Evolutionary conservation across 345 rosid genomes (phyloP), one percentile per base, ranked within the genome.

Genomic region (Dimocarpus longan): DNA sequence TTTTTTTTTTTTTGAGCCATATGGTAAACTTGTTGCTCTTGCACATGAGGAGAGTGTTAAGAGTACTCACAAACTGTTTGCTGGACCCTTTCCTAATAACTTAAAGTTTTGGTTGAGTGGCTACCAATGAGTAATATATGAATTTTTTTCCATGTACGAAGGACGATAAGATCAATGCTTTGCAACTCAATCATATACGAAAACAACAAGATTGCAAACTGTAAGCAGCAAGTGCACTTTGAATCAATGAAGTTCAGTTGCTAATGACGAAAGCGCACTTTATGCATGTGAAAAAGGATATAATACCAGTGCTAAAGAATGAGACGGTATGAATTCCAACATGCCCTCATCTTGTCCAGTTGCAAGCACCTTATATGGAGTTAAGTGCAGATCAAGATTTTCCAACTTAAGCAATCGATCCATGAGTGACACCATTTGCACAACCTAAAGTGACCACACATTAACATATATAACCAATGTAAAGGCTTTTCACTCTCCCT

Each of bases 361-460:
- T 76, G 98, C 99, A 80, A 96, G 92, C 79, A 96, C 99, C 85
- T 91, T 91, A 82, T 89, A 94, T 68, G 98, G 98, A 80, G 98
- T 96, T 80, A 96, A 81, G 80, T 92, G 90, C 75, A 96, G 85
- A 84, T 96, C 98, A 73, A 96, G 93, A 86, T 96, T 96, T 84
- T 96, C 99, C 78, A 92, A 87, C 89, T 96, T 94, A 64, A 96
- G 97, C 79, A 94, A 85, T 67, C 99, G 92, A 90, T 96, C 99
- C 99, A 96, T 94, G 65, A 96, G 97, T 77, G 94, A 96, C 43
- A 96, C 99, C 98, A 96, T 94, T 91, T 94, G 99, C 75, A 96
- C 91, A 86, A 96, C 98, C 98, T 96, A 82, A 11, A 87, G 70
- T 74, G 68, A 80, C 54, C 83, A 85, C 62, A 86, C 59, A 86